Conservation (phyloP, 768 basidiomycete genomes). For the Boletus pseudo-olivaceus region DNA sequence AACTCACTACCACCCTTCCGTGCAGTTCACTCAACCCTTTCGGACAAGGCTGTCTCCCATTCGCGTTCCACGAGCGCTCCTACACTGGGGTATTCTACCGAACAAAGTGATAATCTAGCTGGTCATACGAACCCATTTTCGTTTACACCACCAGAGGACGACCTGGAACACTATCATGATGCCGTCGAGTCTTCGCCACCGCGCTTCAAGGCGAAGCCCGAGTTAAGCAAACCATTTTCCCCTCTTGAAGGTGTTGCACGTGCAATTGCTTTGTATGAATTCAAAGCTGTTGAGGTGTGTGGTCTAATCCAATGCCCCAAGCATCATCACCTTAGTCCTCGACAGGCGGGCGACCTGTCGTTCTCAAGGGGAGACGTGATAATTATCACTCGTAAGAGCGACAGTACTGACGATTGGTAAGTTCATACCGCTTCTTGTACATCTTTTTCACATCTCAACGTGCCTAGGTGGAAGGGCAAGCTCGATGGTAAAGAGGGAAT, state of each 20-base stretch:
- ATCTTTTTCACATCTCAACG: not conserved
- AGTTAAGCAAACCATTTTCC: conserved; percentile 44
- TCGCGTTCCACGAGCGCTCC: conserved; percentile 36
- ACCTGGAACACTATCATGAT: conserved; percentile 9
- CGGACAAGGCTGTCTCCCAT: conserved; percentile 29
- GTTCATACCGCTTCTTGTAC: conserved; percentile 15
- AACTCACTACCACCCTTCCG: conserved; percentile 34
- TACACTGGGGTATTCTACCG: conserved; percentile 15
- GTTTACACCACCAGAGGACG: conserved; percentile 22
- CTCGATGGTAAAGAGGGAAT: conserved; percentile 55
- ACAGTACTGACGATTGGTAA: conserved; percentile 73
- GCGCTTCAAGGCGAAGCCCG: conserved; percentile 47
- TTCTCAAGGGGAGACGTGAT: conserved; percentile 78
- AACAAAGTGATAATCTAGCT: not conserved
- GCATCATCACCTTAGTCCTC: conserved; percentile 2
- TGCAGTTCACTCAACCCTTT: conserved; percentile 30
- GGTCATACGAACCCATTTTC: conserved; percentile 29
- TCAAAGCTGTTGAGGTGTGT: conserved; percentile 66
- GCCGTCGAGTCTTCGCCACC: conserved; percentile 19
- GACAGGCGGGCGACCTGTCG: conserved; percentile 71
- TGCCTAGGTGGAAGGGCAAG: conserved; percentile 74
- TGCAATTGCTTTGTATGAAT: conserved; percentile 73
- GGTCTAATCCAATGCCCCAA: not conserved
- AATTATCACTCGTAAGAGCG: conserved; percentile 61
- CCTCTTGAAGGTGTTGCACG: conserved; percentile 62